Evolutionary conservation across 768 basidiomycete genomes (phyloP).

Genomic region (Cystofilobasidium ferigula): DNA sequence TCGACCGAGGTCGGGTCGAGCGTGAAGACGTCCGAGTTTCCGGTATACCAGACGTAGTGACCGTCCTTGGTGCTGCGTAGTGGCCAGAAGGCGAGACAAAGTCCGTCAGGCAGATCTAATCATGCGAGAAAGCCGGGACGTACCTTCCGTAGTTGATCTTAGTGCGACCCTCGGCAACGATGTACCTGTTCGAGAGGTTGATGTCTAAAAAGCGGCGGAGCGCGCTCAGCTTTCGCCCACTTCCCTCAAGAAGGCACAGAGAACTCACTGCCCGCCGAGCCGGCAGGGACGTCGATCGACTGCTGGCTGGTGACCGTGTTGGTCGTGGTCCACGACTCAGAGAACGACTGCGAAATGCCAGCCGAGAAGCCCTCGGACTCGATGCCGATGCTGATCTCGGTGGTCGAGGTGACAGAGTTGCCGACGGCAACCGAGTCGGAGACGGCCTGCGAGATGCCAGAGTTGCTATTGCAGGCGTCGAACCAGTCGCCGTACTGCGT

Average conservation of each 20-base stretch:
- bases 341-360: background rate
- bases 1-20: background rate
- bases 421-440: background rate
- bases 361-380: background rate
- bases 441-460: background rate
- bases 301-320: background rate
- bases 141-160: background rate
- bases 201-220: too few species aligned
- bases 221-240: too few species aligned
- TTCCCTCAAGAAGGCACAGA: too few species aligned
- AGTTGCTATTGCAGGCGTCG: background rate
- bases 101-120: too few species aligned
- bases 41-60: background rate
- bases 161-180: background rate
- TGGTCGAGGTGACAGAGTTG: background rate
- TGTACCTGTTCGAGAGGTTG: background rate
- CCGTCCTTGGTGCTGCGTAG: background rate
- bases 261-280: background rate
- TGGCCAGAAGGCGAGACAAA: too few species aligned
- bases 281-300: background rate
- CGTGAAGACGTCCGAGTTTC: background rate
- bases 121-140: too few species aligned
- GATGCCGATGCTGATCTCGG: background rate
- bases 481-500: background rate
- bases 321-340: background rate